phyloP scores from a whole-genome alignment of 2,329 filamentous ascomycete genomes.

The Cercospora beticola region DNA sequence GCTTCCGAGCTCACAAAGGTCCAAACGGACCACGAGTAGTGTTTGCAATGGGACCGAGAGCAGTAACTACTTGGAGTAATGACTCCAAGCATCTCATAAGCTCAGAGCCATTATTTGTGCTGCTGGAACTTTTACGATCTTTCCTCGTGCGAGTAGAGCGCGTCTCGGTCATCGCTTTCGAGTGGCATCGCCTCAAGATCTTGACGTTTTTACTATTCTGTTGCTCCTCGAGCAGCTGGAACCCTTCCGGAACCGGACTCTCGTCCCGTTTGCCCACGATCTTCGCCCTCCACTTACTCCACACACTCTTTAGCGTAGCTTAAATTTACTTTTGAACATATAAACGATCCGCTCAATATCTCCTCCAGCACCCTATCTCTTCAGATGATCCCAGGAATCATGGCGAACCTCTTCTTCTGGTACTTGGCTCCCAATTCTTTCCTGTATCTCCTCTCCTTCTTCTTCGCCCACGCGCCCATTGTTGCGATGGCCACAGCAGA shows the following conservation, averaged over 20 bases:
- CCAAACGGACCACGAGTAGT: neutral
- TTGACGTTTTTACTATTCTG: neutral
- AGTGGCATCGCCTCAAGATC: neutral
- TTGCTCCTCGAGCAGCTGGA: neutral
- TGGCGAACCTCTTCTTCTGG: constrained; percentile 85
- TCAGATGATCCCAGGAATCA: constrained; percentile 75
- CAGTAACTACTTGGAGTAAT: too few species aligned
- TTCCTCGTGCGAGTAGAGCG: neutral
- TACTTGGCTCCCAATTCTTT: constrained; percentile 91
- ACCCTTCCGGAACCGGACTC: neutral
- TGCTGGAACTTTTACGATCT: neutral
- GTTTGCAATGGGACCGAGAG: neutral
- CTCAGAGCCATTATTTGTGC: neutral
- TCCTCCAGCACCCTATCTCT: too few species aligned
- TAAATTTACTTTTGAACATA: neutral
- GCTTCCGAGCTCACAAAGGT: neutral
- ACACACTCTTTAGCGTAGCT: neutral
- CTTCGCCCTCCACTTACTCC: neutral
- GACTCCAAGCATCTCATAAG: neutral
- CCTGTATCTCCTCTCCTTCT: constrained; percentile 88
- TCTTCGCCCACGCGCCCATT: constrained; percentile 85
- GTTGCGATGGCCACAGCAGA: constrained; percentile 68
- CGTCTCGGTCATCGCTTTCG: neutral
- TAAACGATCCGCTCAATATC: neutral
- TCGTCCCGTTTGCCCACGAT: neutral